Base-by-base conservation (phyloP, 2,329 filamentous ascomycete species). In the Trichoderma sp. region DNA sequence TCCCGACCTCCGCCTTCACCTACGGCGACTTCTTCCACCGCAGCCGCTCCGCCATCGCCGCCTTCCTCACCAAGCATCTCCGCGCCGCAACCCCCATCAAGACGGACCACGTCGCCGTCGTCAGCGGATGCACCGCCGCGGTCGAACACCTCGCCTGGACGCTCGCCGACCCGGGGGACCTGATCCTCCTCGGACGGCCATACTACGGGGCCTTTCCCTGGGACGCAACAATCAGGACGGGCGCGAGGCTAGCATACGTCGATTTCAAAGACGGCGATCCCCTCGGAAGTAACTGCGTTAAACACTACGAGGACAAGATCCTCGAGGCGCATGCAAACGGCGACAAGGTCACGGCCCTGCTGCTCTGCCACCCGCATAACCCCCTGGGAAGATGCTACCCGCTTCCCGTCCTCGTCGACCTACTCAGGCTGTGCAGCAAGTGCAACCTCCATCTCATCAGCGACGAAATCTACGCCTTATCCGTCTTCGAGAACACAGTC, bases 361-460 rank as follows among this genome's bases (percentile, higher is more conserved):
- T 86, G 66, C 74, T 85, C 3, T 81, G 81, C 59, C 77, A 83
- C 58, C 80, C 82, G 2, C 81, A 84, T 61, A 84, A 85, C 64
- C 83, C 83, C 0, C 75, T 85, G 1, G 83, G 83, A 0, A 74
- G 79, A 6, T 83, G 80, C 71, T 83, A 83, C 67, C 66, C 80
- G 4, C 75, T 75, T 3, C 69, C 72, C 3, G 74, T 75, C 5
- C 67, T 85, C 9, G 66, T 78, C 5, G 73, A 72, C 3, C 69
- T 82, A 7, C 78, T 85, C 76, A 72, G 71, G 19, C 69, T 86
- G 39, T 86, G 84, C 68, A 69, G 76, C 51, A 75, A 78, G 63
- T 74, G 86, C 67, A 66, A 76, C 3, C 73, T 87, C 5, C 83
- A 87, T 68, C 74, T 87, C 44, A 78, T 87, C 71, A 81, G 79